Conservation (phyloP, 106 monocot genomes). For the Phalaenopsis equestris region DNA sequence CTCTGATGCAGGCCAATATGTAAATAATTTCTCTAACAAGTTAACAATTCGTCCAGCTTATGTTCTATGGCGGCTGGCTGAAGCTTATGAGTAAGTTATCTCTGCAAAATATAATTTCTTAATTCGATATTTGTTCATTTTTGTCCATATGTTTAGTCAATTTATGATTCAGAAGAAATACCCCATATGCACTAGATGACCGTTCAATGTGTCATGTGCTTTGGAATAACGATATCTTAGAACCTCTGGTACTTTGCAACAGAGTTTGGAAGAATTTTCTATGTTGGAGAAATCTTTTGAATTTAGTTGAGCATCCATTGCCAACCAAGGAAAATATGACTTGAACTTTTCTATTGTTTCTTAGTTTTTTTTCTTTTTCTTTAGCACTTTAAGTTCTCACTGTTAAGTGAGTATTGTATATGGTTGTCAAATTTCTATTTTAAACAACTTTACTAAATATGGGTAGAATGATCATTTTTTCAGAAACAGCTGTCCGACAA, state of each 20-base stretch:
- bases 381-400: too few species aligned
- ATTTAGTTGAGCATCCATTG: conserved; percentile 30
- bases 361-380: too few species aligned
- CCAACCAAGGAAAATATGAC: conserved; percentile 38
- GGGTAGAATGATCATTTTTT: too few species aligned
- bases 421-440: too few species aligned
- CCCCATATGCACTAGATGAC: not conserved
- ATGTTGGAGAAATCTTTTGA: conserved; percentile 51
- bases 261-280: conserved; percentile 44
- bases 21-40: conserved; percentile 15
- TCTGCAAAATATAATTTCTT: not conserved
- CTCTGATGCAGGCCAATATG: conserved; percentile 2
- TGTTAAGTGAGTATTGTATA: too few species aligned
- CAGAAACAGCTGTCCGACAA: too few species aligned
- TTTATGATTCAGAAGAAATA: not conserved
- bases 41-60: conserved; percentile 32
- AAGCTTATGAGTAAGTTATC: conserved; percentile 51
- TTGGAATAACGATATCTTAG: not conserved
- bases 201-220: not conserved
- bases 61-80: conserved; percentile 44
- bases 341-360: conserved; percentile 49
- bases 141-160: not conserved
- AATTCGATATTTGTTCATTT: not conserved
- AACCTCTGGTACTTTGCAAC: conserved; percentile 2
- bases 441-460: too few species aligned